Conservation (phyloP, 495 filamentous ascomycete species). For the Xeromyces bisporus region DNA sequence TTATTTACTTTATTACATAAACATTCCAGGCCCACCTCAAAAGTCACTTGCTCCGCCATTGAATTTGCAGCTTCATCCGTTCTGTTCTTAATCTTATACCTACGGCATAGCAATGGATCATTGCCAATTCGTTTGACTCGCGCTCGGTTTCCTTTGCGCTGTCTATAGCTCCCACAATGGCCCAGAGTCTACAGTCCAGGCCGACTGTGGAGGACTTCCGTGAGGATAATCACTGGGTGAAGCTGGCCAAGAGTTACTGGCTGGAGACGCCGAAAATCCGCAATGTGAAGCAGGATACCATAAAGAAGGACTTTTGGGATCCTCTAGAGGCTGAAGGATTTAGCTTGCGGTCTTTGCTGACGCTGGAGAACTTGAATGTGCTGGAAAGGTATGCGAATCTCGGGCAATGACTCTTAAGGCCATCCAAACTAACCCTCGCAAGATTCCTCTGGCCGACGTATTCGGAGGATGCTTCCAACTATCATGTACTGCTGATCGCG, state of each 20-base stretch:
- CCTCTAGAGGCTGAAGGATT: conserved; percentile 66
- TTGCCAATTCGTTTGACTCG: no score
- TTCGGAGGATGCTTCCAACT: conserved; percentile 72
- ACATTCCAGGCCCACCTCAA: no score
- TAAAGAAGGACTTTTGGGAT: conserved; percentile 88
- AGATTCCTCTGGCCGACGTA: conserved; percentile 94
- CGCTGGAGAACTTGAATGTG: conserved; percentile 78
- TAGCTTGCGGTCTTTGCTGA: conserved; percentile 55
- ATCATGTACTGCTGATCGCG: conserved; percentile 72
- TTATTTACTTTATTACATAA: no score
- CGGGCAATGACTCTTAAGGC: not conserved
- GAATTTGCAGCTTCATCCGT: no score
- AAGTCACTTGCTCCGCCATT: no score
- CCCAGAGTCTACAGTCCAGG: conserved; percentile 32
- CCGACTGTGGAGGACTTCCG: conserved; percentile 51
- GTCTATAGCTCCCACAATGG: conserved; percentile 23
- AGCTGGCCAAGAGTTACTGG: conserved; percentile 76
- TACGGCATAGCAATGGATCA: no score
- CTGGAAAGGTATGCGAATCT: conserved; percentile 52
- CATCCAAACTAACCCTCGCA: conserved; percentile 2
- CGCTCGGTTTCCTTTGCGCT: conserved; percentile 10
- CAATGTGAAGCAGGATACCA: conserved; percentile 68
- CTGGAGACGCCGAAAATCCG: conserved; percentile 44
- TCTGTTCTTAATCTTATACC: no score
- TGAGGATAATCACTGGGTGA: conserved; percentile 65